Base-by-base conservation (phyloP, 306 rosid species). In the Trifolium subterraneum region DNA sequence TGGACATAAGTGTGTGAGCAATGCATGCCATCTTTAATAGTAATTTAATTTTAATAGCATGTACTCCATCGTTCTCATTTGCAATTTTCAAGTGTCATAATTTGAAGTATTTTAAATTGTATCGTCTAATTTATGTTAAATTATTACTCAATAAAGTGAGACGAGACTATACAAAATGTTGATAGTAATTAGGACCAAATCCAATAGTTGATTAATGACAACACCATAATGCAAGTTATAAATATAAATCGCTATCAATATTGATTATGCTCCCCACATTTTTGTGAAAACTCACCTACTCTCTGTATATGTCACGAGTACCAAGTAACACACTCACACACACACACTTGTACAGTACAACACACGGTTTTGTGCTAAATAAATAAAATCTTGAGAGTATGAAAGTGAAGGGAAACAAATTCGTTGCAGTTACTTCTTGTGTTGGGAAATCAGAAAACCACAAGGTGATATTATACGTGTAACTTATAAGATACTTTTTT, bases 241-340 rank as follows among this genome's bases (percentile, higher is more conserved):
- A 11, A 63, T 22, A 23, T 15, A 23, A 16, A 12, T 75, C n/a
- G 10, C 16, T 14, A 22, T 3, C 75, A 16, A 16, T 70, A 86
- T 85, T 88, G 50, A 90, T 84, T 87, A 38, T 71, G 10, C 51
- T 55, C 68, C 68, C 77, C 72, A 75, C 84, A 87, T 41, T 58
- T 83, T 67, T 71, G 79, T 78, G 72, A 52, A 77, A n/a, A 51
- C 84, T 68, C 86, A 90, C 64, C 97, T 6, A 85, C 92, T 31
- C 77, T 73, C 88, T 84, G 92, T n/a, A 62, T 18, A 16, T 5
- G 22, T 80, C 82, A 77, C 78, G 82, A 83, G 14, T 73, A 70
- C 58, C 31, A 25, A 62, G 63, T 84, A 64, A 76, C 56, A 58
- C 25, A 23, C 73, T 64, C 73, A 25, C 72, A 22, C 25, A 2